phyloP scores from a whole-genome alignment of 257 asterid genomes.

The Gentiana macrophylla region DNA sequence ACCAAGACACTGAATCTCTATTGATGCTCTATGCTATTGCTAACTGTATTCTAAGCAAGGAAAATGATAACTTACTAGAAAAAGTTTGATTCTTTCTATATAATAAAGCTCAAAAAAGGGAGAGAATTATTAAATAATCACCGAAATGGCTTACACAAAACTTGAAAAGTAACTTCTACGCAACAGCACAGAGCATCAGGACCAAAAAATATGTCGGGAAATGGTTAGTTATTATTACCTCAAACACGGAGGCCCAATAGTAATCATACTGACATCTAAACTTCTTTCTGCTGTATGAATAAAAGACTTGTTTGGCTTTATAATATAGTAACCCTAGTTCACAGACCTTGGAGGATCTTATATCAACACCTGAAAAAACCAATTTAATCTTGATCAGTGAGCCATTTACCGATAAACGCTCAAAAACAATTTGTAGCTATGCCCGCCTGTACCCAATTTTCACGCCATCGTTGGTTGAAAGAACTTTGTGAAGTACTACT shows the following conservation, averaged over 20 bases:
- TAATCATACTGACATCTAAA: conserved; percentile 90
- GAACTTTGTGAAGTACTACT: too few relatives aligned
- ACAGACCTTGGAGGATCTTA: conserved; percentile 93
- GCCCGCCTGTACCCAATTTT: too few relatives aligned
- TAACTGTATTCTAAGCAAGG: too few relatives aligned
- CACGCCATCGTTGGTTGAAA: too few relatives aligned
- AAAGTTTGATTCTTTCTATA: too few relatives aligned
- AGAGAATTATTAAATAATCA: too few relatives aligned
- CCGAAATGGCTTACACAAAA: too few relatives aligned
- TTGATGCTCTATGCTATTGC: too few relatives aligned
- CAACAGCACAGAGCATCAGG: neutral
- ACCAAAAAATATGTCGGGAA: neutral
- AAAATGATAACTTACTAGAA: too few relatives aligned
- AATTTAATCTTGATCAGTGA: conserved; percentile 2
- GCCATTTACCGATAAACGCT: neutral
- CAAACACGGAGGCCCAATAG: conserved; percentile 94
- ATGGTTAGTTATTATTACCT: conserved; percentile 38
- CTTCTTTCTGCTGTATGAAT: conserved; percentile 63
- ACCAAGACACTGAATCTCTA: too few relatives aligned
- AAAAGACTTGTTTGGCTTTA: conserved; percentile 77
- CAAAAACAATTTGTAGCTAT: too few relatives aligned
- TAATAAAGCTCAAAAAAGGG: too few relatives aligned
- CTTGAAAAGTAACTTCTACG: neutral
- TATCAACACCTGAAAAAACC: conserved; percentile 69
- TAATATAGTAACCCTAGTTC: conserved; percentile 83